phyloP scores from a whole-genome alignment of 176 grass and related monocot genomes.

The Melocanna baccifera region DNA sequence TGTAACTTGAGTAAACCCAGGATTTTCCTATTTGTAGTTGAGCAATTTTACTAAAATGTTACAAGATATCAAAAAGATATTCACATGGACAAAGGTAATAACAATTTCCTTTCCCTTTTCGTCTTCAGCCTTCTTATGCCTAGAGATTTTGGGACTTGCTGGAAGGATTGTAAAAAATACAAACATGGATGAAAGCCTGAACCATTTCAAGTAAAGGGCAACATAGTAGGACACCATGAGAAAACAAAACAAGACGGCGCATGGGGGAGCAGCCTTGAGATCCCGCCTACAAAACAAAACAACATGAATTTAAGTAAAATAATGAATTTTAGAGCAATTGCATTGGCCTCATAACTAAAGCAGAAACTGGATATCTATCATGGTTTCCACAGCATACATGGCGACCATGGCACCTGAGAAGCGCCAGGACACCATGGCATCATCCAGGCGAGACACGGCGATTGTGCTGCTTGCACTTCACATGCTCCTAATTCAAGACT shows the following conservation, averaged over 20 bases:
- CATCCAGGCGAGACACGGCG: too few relatives aligned
- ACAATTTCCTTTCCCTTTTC: conserved; percentile 86
- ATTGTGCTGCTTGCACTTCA: too few relatives aligned
- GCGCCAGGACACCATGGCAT: too few relatives aligned
- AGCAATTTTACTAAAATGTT: conserved; percentile 45
- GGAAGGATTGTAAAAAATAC: conserved; percentile 69
- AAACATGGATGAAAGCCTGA: conserved; percentile 59
- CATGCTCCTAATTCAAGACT: too few relatives aligned
- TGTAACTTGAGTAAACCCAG: conserved; percentile 18
- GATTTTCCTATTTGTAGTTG: conserved; percentile 45
- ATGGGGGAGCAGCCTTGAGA: conserved; percentile 66
- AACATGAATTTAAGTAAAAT: neutral
- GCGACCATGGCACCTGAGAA: too few relatives aligned
- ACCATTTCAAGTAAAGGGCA: conserved; percentile 56
- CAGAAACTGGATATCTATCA: too few relatives aligned
- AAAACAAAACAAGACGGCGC: conserved; percentile 59
- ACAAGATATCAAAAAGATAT: conserved; percentile 50
- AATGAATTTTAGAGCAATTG: neutral
- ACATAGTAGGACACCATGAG: conserved; percentile 69
- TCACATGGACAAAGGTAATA: conserved; percentile 94
- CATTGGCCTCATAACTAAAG: neutral
- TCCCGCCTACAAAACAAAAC: conserved; percentile 63
- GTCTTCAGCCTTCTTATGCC: conserved; percentile 76
- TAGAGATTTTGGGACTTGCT: conserved; percentile 74
- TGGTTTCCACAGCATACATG: too few relatives aligned